Conservation (phyloP, 345 rosid species). For the Stellera chamaejasme region DNA sequence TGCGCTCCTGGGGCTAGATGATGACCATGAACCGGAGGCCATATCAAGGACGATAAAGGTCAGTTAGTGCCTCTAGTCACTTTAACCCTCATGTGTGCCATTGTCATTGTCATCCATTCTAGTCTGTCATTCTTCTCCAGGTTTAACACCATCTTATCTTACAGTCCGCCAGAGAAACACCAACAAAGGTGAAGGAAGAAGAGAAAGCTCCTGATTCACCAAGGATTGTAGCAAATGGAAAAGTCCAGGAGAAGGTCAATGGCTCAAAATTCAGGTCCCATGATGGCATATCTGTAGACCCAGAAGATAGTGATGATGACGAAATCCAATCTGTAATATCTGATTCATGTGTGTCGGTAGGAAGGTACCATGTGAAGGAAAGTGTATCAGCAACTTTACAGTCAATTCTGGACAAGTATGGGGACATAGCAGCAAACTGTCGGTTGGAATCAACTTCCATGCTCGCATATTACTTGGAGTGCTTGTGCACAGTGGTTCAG, state of each 20-base stretch:
- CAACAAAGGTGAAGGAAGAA: conserved; percentile 16
- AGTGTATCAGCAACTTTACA: conserved; percentile 44
- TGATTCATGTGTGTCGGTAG: conserved; percentile 59
- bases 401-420: conserved; percentile 50
- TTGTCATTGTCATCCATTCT: background rate
- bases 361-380: conserved; percentile 59
- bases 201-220: conserved; percentile 15
- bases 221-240: conserved; percentile 9
- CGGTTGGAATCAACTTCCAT: conserved; percentile 56
- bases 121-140: background rate
- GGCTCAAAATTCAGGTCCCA: conserved; percentile 35
- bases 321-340: conserved; percentile 51
- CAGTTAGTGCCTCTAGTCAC: background rate
- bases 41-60: too few species aligned
- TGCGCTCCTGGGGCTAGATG: background rate
- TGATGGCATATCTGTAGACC: conserved; percentile 26
- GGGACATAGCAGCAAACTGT: conserved; percentile 77
- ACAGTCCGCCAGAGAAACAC: conserved; percentile 12
- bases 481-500: conserved; percentile 60
- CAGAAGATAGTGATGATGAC: conserved; percentile 36
- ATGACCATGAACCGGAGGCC: too few species aligned
- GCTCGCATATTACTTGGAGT: conserved; percentile 63
- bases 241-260: conserved; percentile 1
- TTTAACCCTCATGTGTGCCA: background rate
- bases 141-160: conserved; percentile 1